A percentile compares a stretch with the other conserved stretches of the same genome.
Conservation (phyloP, 306 rosid genomes). For the Rosa rugosa region DNA sequence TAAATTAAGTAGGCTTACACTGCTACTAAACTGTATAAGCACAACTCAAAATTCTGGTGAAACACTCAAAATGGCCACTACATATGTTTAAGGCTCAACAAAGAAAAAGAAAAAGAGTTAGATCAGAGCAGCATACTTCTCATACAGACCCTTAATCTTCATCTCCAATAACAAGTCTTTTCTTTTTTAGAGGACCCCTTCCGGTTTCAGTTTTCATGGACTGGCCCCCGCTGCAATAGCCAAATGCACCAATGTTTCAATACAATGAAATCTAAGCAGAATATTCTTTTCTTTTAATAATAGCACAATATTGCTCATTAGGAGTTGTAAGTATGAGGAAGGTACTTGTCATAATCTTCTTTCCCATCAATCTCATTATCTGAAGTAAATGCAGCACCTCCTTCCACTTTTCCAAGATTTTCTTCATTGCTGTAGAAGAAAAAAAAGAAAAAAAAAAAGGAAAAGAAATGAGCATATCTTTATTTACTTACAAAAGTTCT, state of each 20-base stretch:
- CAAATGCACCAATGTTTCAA: slow-evolving; percentile 36
- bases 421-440: slow-evolving; percentile 40
- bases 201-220: slow-evolving; percentile 41
- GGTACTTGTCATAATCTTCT: slow-evolving; percentile 40
- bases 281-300: background rate
- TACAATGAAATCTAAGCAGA: slow-evolving; percentile 5
- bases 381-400: slow-evolving; percentile 42
- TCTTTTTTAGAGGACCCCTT: slow-evolving; percentile 55
- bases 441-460: slow-evolving; percentile 17
- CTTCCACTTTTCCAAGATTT: slow-evolving; percentile 30
- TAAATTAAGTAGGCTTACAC: background rate
- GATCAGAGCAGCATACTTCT: slow-evolving; percentile 52
- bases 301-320: background rate
- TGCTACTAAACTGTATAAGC: background rate
- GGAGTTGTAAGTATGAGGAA: slow-evolving; percentile 9
- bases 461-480: background rate
- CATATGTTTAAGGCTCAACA: background rate
- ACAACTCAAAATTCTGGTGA: background rate
- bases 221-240: slow-evolving; percentile 45
- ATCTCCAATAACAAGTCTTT: slow-evolving; percentile 57
- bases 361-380: slow-evolving; percentile 31
- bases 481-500: background rate
- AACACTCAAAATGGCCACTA: slow-evolving; percentile 3
- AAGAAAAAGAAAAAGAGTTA: background rate
- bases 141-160: slow-evolving; percentile 69